Percentiles rank a stretch among this genome's conserved stretches.
Evolutionary conservation across 2,329 filamentous ascomycete genomes (phyloP).

Genomic region (Xylaria sp.): DNA sequence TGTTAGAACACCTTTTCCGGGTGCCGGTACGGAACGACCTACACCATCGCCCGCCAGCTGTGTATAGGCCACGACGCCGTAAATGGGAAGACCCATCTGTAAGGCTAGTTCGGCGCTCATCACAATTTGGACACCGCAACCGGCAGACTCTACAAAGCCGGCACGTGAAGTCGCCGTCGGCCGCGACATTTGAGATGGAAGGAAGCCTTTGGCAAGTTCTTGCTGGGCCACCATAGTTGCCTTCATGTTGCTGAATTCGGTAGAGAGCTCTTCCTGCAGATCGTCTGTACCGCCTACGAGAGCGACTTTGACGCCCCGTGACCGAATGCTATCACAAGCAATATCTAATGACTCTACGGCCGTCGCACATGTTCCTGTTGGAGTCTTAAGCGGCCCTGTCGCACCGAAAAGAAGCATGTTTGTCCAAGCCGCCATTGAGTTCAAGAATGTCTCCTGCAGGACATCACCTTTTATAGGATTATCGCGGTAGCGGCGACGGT

Average conservation of each 20-base stretch:
- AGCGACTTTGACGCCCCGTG: constrained; percentile 96
- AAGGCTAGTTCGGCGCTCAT: constrained; percentile 96
- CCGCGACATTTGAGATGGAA: constrained; percentile 96
- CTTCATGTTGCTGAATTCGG: constrained; percentile 99
- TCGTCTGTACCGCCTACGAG: constrained; percentile 99
- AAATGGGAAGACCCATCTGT: constrained; percentile 99
- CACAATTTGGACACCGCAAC: constrained; percentile 96
- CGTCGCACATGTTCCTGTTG: constrained; percentile 96
- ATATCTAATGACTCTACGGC: constrained; percentile 97
- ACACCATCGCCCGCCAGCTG: constrained; percentile 99
- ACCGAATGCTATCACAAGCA: constrained; percentile 96
- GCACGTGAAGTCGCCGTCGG: constrained; percentile 95
- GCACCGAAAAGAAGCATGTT: constrained; percentile 99
- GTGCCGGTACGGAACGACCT: constrained; percentile 94
- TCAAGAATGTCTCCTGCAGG: constrained; percentile 99
- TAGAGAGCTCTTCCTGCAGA: constrained; percentile 98
- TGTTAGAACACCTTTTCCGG: constrained; percentile 95
- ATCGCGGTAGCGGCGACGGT: constrained; percentile 96
- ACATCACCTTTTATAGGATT: constrained; percentile 98
- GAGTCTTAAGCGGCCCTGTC: constrained; percentile 97
- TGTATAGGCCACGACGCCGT: constrained; percentile 91
- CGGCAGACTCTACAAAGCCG: constrained; percentile 99
- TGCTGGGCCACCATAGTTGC: constrained; percentile 97
- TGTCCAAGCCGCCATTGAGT: constrained; percentile 99
- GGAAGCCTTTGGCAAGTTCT: constrained; percentile 93